Conservation (phyloP, 2,329 filamentous ascomycete genomes). For the Byssoonygena ceratinophila region DNA sequence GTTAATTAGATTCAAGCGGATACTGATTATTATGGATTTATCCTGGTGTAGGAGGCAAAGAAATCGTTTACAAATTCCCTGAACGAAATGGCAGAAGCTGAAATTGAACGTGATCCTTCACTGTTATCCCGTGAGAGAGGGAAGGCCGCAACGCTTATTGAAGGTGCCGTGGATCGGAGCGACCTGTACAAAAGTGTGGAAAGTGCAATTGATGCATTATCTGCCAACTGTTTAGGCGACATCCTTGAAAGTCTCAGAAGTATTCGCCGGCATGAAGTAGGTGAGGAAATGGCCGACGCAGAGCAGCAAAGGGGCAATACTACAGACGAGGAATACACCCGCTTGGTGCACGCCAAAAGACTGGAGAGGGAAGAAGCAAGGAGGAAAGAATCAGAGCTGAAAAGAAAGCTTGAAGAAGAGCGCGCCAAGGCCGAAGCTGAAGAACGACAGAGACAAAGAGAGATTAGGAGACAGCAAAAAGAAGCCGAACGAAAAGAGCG, state of each 20-base stretch:
- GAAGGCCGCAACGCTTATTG: constrained; percentile 52
- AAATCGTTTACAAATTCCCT: constrained; percentile 43
- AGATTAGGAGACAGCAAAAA: constrained; percentile 36
- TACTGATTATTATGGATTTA: background rate
- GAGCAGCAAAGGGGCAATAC: constrained; percentile 48
- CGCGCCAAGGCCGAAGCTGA: constrained; percentile 35
- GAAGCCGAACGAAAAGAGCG: constrained; percentile 40
- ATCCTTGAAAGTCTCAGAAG: constrained; percentile 48
- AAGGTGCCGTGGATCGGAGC: constrained; percentile 53
- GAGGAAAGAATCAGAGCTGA: constrained; percentile 40
- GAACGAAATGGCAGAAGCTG: constrained; percentile 46
- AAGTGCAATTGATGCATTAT: constrained; percentile 44
- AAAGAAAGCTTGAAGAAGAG: constrained; percentile 44
- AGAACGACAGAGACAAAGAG: constrained; percentile 35
- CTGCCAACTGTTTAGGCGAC: constrained; percentile 44
- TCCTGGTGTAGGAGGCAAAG: constrained; percentile 40
- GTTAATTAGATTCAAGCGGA: no score
- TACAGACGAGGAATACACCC: constrained; percentile 50
- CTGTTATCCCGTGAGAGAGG: constrained; percentile 51
- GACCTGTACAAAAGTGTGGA: constrained; percentile 52
- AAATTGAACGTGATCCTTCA: constrained; percentile 53
- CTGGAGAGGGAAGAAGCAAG: constrained; percentile 42
- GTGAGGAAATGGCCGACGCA: constrained; percentile 45
- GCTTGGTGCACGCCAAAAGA: constrained; percentile 43
- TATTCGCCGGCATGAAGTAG: constrained; percentile 48